Base-by-base conservation (phyloP, 1,284 basidiomycete genomes). In the Dichomitus squalens region DNA sequence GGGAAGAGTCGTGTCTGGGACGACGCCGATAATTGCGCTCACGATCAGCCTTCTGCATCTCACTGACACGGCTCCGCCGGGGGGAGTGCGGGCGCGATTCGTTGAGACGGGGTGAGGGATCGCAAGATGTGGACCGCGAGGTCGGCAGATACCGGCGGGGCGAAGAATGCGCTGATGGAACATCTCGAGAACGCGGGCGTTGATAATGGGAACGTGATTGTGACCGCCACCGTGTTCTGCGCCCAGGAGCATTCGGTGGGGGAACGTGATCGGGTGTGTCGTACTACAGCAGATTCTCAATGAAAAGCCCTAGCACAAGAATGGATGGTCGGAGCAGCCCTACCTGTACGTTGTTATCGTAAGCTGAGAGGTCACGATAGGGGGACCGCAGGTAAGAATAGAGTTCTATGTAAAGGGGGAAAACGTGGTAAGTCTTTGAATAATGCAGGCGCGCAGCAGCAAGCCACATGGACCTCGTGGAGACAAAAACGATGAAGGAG, bases 321-420 rank as follows among this genome's bases (percentile, higher is more conserved):
- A 29, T 33, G 50, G 36, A 35, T 35, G 27, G 51, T 41, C 25
- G 39, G 39, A n/a, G 31, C 36, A 38, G 53, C 49, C 80, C 65
- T 68, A 90, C 92, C 82, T 95, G 92, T 12, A 85, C 90, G n/a
- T 86, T 79, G 12, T 79, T 79, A 69, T 96, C 93, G 69, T 94
- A 96, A 18, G 84, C 79, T 47, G 85, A 81, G 23, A 96, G 77
- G 71, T 92, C 90, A 63, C 85, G 85, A 71, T 86, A 95, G 2
- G 93, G 93, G 8, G 92, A 94, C 49, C 94, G 83, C 25, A 95
- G 77, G 70, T 90, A 96, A 36, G 82, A 85, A 70, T 94, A 95
- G 20, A 96, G 80, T 74, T 96, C 93, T 93, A 64, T 51, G 16
- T 60, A 58, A 58, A 44, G 43, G 52, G 29, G 29, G 29, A 47